Conservation (phyloP, 2,329 filamentous ascomycete species). For the Penicillium psychrosexuale region DNA sequence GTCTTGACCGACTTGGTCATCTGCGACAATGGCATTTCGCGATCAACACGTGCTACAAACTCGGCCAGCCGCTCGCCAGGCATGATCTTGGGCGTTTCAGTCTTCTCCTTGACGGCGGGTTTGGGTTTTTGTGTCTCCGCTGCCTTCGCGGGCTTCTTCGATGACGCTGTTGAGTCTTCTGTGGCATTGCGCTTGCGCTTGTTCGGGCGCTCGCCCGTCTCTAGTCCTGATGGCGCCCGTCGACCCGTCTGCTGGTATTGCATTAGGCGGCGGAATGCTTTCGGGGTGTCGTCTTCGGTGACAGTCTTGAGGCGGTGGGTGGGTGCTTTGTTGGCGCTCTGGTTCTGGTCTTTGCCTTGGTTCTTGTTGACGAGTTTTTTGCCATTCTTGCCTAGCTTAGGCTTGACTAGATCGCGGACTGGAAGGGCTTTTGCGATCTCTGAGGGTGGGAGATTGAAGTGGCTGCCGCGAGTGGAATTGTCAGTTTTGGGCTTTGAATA, state of each 20-base stretch:
- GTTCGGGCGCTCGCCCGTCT: constrained; percentile 52
- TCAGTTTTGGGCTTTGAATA: neutral
- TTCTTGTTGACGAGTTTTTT: constrained; percentile 36
- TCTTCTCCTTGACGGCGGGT: constrained; percentile 11
- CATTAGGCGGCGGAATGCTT: constrained; percentile 84
- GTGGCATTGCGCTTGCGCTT: constrained; percentile 47
- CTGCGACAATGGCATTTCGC: constrained; percentile 71
- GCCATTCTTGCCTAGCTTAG: constrained; percentile 34
- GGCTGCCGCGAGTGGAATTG: constrained; percentile 28
- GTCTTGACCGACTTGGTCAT: constrained; percentile 57
- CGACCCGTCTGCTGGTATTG: constrained; percentile 61
- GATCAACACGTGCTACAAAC: constrained; percentile 79
- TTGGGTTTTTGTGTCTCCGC: constrained; percentile 6
- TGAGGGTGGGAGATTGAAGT: constrained; percentile 60
- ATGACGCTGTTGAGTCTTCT: constrained; percentile 9
- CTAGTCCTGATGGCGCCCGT: constrained; percentile 59
- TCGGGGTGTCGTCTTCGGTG: constrained; percentile 72
- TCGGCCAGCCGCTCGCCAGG: constrained; percentile 81
- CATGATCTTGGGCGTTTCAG: constrained; percentile 62
- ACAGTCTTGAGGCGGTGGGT: constrained; percentile 33
- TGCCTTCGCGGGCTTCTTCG: constrained; percentile 13
- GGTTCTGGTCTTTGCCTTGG: constrained; percentile 17
- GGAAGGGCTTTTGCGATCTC: constrained; percentile 58
- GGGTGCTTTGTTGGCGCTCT: constrained; percentile 43
- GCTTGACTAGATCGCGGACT: constrained; percentile 47